Conservation (phyloP, 78 protist species). For the Monocercomonoides exilis region DNA sequence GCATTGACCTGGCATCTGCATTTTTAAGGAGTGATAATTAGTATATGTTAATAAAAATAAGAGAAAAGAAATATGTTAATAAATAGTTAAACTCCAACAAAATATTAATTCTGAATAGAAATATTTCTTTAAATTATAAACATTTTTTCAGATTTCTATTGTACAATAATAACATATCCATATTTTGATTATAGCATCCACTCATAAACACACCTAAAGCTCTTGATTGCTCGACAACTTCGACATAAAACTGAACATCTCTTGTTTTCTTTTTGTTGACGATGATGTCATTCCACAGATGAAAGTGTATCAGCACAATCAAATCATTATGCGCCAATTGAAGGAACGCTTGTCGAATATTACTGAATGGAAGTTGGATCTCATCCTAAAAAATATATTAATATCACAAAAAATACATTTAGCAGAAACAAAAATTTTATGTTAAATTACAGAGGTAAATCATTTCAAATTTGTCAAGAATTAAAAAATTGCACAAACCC, state of each 20-base stretch:
- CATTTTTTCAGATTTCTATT: not conserved
- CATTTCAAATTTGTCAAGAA: not conserved
- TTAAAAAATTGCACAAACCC: not conserved
- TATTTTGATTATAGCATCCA: not conserved
- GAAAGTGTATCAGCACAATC: slow-evolving; percentile 76
- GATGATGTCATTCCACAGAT: slow-evolving; percentile 71
- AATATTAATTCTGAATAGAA: not conserved
- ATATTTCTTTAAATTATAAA: not conserved
- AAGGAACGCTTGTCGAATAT: slow-evolving; percentile 77
- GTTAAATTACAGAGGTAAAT: not conserved
- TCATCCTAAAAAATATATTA: not conserved
- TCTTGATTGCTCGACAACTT: slow-evolving; percentile 46
- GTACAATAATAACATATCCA: not conserved
- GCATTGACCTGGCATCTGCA: slow-evolving; percentile 8
- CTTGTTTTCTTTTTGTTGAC: slow-evolving; percentile 74
- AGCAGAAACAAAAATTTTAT: not conserved
- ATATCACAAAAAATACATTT: not conserved
- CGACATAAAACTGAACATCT: slow-evolving; percentile 81
- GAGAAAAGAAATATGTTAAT: not conserved
- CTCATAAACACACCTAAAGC: not conserved
- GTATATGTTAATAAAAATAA: not conserved
- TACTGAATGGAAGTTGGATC: slow-evolving; percentile 66
- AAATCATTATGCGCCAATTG: slow-evolving; percentile 76
- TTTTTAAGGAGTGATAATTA: not conserved
- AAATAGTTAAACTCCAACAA: not conserved